Evolutionary conservation across 257 asterid species (phyloP), one percentile per base, ranked within the genome.

Genomic region (Anisodus tanguticus): DNA sequence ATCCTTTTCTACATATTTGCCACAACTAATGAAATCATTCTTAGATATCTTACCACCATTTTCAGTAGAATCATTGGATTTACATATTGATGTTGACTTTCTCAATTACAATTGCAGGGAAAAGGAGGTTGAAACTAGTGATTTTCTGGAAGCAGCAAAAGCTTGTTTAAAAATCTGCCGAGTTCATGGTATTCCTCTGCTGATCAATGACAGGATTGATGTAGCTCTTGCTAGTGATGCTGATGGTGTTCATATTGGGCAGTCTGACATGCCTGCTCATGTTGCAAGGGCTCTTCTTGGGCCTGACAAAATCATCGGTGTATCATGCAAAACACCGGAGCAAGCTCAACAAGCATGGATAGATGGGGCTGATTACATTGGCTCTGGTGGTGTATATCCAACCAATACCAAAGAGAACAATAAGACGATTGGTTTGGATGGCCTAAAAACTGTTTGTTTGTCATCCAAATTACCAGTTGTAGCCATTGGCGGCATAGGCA

Each of bases 361-460:
- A 0, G 97, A 90, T 80, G 98, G 99, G 45, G 99, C 99, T 4
- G 98, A 96, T 85, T 96, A 96, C 92, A 91, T 96, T 6, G 99
- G 99, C 45, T 91, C 94, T 81, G 99, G 99, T 0, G 97, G 99
- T 6, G 96, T 96, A 55, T 96, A 78, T 77, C 97, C 99, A 2
- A 96, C 99, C 22, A 94, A 88, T 83, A 96, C 99, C 9, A 94
- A 96, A 83, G 98, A 88, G 70, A 92, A 93, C 87, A 94, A 93
- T 51, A 62, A 74, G 77, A 90, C 93, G 0, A 86, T 94, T 35
- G 98, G 98, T 17, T 77, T 96, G 87, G 97, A 93, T 4, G 98
- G 99, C 79, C 88, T 96, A 58, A 93, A 86, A 89, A 85, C 85
- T 1, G 97, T 93, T 8, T 90, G 98, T 78, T 47, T 87, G 84